Evolutionary conservation across 495 filamentous ascomycete species (phyloP).

Genomic region (Penicillium bovifimosum): DNA sequence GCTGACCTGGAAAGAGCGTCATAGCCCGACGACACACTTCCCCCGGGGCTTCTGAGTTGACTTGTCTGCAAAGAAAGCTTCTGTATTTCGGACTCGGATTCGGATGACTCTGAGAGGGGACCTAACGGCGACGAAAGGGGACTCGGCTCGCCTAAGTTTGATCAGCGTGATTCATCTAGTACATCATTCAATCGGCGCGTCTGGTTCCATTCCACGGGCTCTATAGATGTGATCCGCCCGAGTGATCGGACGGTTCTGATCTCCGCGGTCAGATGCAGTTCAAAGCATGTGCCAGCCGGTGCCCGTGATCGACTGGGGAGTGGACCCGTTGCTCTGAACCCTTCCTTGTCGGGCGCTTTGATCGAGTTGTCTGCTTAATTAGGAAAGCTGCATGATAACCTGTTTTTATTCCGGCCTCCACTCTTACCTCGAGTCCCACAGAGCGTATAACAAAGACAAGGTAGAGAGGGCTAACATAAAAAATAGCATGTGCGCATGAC

Average conservation of each 20-base stretch:
- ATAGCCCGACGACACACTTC: conserved; percentile 38
- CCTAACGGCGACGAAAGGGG: conserved; percentile 44
- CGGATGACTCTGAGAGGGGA: conserved; percentile 39
- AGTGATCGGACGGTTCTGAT: conserved; percentile 9
- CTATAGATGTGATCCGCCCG: conserved; percentile 4
- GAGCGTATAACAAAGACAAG: conserved; percentile 21
- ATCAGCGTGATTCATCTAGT: conserved; percentile 18
- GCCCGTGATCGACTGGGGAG: neutral
- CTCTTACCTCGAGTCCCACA: conserved; percentile 1
- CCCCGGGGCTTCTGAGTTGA: conserved; percentile 38
- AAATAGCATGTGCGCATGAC: conserved; percentile 21
- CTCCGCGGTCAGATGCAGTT: conserved; percentile 17
- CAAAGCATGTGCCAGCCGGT: conserved; percentile 9
- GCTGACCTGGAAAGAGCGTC: conserved; percentile 42
- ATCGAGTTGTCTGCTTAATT: neutral
- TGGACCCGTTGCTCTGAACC: neutral
- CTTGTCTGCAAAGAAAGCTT: conserved; percentile 48
- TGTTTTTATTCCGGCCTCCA: neutral
- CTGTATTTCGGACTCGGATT: conserved; percentile 45
- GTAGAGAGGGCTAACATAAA: conserved; percentile 4
- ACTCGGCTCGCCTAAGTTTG: conserved; percentile 39
- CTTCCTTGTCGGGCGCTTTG: neutral
- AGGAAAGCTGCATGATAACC: neutral
- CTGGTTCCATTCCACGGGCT: conserved; percentile 4
- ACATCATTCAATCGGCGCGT: conserved; percentile 7